Evolutionary conservation across 768 basidiomycete species (phyloP), one percentile per base, ranked within the genome.

Genomic region (Mycena belliarum): DNA sequence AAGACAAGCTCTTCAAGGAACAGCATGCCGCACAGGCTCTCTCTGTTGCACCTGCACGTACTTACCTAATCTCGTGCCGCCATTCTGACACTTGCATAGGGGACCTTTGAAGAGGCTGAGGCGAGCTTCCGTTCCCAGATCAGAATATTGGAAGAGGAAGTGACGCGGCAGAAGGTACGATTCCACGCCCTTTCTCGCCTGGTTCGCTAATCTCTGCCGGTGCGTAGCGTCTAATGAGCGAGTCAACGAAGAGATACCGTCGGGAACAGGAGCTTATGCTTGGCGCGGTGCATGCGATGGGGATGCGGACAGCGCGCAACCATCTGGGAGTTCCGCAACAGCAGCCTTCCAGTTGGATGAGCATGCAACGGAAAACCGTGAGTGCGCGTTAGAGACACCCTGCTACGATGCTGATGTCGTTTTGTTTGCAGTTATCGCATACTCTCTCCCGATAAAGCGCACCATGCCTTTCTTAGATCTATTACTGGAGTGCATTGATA

Each of bases 1-100:
- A 96, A 70, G 94, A 97, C 73, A 90, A 89, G 62, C 77, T 93
- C 26, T 89, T 95, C 74, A 89, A 89, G 63, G 90, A 93, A 66
- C 87, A 88, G 66, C 86, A 87, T 48, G 84, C 86, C 6, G 82
- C 84, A 49, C 80, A 79, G 63, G 76, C 74, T 28, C 77, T 75
- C 21, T 65, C 73, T 52, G 71, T 72, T 45, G 67, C 76, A 32
- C 71, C 81, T 38, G 87, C 87, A 61, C 60, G 78, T 70, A 38
- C 46, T 59, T 3, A 20, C 23, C 6, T 46, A 38, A 3, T 59
- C 4, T 47, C 42, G 28, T 12, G 16, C 23, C 9, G 20, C 25
- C 16, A 40, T 23, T 35, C 43, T 43, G 33, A 58, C 32, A 16
- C 63, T 35, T 26, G 21, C 49, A 38, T 62, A 83, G 73, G 83